Base-by-base conservation (phyloP, 768 basidiomycete species). In the Mycena olivaceomarginata region DNA sequence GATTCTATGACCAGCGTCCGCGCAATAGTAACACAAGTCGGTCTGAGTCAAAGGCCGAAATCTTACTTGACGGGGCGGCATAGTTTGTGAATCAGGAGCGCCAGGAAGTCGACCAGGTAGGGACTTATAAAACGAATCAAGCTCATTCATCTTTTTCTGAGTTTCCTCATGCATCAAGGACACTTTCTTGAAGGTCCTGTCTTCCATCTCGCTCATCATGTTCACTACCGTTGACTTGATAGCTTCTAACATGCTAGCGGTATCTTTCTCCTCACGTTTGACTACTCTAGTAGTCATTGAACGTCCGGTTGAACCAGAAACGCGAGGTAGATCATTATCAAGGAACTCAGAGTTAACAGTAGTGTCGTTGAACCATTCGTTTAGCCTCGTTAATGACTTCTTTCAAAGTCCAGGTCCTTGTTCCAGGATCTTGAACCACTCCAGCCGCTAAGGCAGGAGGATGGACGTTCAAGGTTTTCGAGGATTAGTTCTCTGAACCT, bases 111-210 rank as follows among this genome's bases (percentile, higher is more conserved):
- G 0, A 15, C 71, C 62, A 4, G 62, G 71, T 2, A 72, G 11
- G 10, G 62, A 20, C 20, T 72, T 72, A 22, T 72, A 72, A 22
- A 72, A 72, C 48, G 63, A 41, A 11, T 64, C 46, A 2, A 72
- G 25, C 11, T 72, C 71, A 15, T 25, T 62, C 45, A 45, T 37
- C 12, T 72, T 41, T 10, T 63, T 63, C 39, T 64, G 48, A 11
- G 64, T 46, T 11, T 12, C 7, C 2, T 31, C 25, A 3, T 66
- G 45, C 15, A 66, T 46, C 20, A 31, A 5, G 4, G 64, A 12
- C 11, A 66, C 2, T 6, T 13, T 7, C 25, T 66, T n/a, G 6
- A 25, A 31, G 6, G n/a, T 22, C 6, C 8, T 4, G 2, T 1
- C 45, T 6, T 65, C 71, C 5, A 72, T 7, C 0, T 39, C 15